phyloP scores from a whole-genome alignment of 495 filamentous ascomycete species.

The Aspergillus hancockii region DNA sequence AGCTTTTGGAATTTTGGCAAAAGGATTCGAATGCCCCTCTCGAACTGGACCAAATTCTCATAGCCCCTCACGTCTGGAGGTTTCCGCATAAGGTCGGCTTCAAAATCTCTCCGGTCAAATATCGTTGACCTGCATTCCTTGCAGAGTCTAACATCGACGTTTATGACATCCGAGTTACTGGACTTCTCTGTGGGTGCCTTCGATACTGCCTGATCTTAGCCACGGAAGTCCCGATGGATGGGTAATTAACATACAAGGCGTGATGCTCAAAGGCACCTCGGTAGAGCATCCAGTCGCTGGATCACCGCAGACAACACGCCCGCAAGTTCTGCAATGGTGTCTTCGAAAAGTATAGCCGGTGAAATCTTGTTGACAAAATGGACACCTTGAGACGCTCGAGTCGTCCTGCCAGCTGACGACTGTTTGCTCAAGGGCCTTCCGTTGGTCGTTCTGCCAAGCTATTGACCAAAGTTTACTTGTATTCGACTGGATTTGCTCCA shows the following conservation, averaged over 20 bases:
- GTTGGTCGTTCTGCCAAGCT: slow-evolving; percentile 60
- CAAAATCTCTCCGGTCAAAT: slow-evolving; percentile 83
- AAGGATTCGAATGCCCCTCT: slow-evolving; percentile 80
- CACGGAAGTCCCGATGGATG: slow-evolving; percentile 2
- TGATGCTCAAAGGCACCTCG: slow-evolving; percentile 78
- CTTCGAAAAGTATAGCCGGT: slow-evolving; percentile 83
- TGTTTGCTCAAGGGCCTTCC: slow-evolving; percentile 83
- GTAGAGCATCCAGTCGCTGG: slow-evolving; percentile 77
- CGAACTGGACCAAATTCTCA: slow-evolving; percentile 84
- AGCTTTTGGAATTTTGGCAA: slow-evolving; percentile 86
- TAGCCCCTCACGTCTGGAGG: slow-evolving; percentile 81
- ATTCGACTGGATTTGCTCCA: slow-evolving; percentile 53
- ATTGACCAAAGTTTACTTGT: slow-evolving; percentile 59
- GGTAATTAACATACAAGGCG: slow-evolving; percentile 58
- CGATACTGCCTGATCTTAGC: slow-evolving; percentile 40
- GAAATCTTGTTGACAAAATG: slow-evolving; percentile 95
- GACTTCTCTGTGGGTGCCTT: slow-evolving; percentile 62
- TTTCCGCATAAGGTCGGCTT: slow-evolving; percentile 62
- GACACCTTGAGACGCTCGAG: slow-evolving; percentile 73
- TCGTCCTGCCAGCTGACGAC: slow-evolving; percentile 97
- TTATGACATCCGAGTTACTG: slow-evolving; percentile 49
- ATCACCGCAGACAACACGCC: slow-evolving; percentile 89
- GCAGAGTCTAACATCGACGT: slow-evolving; percentile 86
- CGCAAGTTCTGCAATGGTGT: slow-evolving; percentile 94
- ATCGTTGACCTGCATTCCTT: slow-evolving; percentile 82